Base-by-base conservation (phyloP, 78 protist genomes). In the Dictyostelium firmibasis region DNA sequence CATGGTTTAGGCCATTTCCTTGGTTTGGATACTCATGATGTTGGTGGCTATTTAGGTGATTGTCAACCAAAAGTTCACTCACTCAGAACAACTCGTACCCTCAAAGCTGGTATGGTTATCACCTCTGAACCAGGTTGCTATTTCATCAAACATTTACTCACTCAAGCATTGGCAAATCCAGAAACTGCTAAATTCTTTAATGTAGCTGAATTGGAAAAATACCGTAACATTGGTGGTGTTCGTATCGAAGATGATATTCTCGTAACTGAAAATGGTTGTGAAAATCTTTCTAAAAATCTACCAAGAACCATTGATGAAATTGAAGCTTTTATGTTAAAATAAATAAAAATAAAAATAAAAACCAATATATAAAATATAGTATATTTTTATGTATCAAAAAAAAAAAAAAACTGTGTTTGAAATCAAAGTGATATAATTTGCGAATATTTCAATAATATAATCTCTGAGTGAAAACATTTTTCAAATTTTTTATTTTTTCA, bases 61-160 rank as follows among this genome's bases (percentile, higher is more conserved):
- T 76, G 86, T 20, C 43, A 75, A 89, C 95, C 95, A 31, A 92
- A 92, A 64, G 69, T 86, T 25, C 16, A 81, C 78, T 72, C 91
- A 7, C 72, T 92, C 14, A 81, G 98, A 36, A 92, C 96, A 1
- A 95, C 95, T 36, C 97, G 98, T 31, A 50, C 53, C 16, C 93
- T 98, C 29, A 87, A 84, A 36, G 92, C 84, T 43, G 96, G 97
- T 67, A 96, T 98, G 98, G 75, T 88, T 16, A 67, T 98, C 83
- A 99, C 99, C 2, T 96, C 97, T 60, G 99, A 99, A 96, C 99
- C 99, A 36, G 99, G 99, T 14, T 60, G 92, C 77, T 99, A 99
- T 92, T 99, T 99, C 88, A 96, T 95, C 92, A 91, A 70, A 9
- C 87, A 83, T 36, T 50, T 94, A 70, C 92, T 98, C 27, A 94